These are phyloP conservation scores for Trichosanthes cucumerina DNA, from an alignment of 306 rosid species.

Conservation along the genomic window DNA sequence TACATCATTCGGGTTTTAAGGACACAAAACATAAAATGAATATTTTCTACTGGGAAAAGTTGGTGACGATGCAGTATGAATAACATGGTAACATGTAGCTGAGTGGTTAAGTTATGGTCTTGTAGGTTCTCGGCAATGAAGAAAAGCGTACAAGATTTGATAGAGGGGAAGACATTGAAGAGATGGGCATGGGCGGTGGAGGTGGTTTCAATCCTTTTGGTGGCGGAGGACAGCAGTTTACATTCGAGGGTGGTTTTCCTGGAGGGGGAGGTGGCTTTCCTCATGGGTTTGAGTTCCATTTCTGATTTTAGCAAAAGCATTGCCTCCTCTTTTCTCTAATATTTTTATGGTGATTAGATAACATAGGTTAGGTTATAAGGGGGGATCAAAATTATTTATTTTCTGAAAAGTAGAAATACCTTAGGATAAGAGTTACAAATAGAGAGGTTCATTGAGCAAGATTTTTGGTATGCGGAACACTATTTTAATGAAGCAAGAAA, in stretches of 20 bases:
- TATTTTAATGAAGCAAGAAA: background rate
- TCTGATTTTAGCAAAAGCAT: constrained; percentile 26
- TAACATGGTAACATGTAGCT: constrained; percentile 1
- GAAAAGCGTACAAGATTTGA: constrained; percentile 85
- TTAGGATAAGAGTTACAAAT: background rate
- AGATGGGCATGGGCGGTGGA: constrained; percentile 52
- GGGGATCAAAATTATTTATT: background rate
- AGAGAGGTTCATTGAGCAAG: background rate
- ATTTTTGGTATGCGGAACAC: background rate
- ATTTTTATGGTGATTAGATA: background rate
- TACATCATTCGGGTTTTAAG: background rate
- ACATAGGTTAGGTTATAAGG: background rate
- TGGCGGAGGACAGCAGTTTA: constrained; percentile 66
- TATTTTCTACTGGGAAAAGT: background rate
- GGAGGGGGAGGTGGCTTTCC: constrained; percentile 45
- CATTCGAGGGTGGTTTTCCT: constrained; percentile 33
- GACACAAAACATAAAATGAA: background rate
- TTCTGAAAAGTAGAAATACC: constrained; percentile 5
- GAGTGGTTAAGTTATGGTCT: constrained; percentile 12
- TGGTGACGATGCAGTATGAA: background rate
- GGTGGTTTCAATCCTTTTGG: constrained; percentile 93
- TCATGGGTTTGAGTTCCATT: constrained; percentile 60
- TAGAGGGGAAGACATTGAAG: constrained; percentile 96
- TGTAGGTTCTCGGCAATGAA: constrained; percentile 82
- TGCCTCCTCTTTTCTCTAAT: constrained; percentile 2